Evolutionary conservation across 2,329 filamentous ascomycete species (phyloP), one percentile per base, ranked within the genome.

Genomic region (Curvularia sp.): DNA sequence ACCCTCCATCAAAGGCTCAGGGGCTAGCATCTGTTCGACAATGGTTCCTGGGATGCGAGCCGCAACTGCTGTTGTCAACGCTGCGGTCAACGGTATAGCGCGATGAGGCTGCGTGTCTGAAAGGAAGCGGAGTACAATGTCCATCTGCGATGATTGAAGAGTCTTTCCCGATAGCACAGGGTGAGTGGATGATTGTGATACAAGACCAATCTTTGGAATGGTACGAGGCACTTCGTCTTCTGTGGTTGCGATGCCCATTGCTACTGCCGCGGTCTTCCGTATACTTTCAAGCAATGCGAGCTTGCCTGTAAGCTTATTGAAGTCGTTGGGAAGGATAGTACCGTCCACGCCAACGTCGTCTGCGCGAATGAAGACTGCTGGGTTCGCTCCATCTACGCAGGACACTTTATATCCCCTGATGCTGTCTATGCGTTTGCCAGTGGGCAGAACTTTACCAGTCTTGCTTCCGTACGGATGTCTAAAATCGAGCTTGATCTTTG

Each of bases 311-410:
- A 88, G 73, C 1, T 78, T 77, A 20, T 85, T 82, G 43, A 89
- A 80, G 28, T 81, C 78, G 24, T 84, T 79, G 0, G 88, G 86
- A 0, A 83, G 79, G 35, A 88, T 78, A 9, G 79, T 78, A 3
- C 81, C 80, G 18, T 81, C 73, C 2, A 86, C 75, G 4, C 76
- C 81, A 0, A 89, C 67, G 57, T 86, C 83, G 1, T 77, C 68
- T 0, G 87, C 85, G 7, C 77, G 77, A 0, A 90, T 77, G 67
- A 90, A 90, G 13, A 88, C 81, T 47, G 84, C 85, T 0, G 88
- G 88, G 64, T 89, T 89, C 1, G 84, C 84, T 0, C 85, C 85
- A 61, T 90, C 88, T 1, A 89, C 80, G 26, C 88, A 84, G 1
- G 85, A 88, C 0, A 82, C 85, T 3, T 71, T 64, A 4, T 86